These are phyloP conservation scores for Iberis pinnata DNA, from an alignment of 345 rosid species.

Conservation along the genomic window DNA sequence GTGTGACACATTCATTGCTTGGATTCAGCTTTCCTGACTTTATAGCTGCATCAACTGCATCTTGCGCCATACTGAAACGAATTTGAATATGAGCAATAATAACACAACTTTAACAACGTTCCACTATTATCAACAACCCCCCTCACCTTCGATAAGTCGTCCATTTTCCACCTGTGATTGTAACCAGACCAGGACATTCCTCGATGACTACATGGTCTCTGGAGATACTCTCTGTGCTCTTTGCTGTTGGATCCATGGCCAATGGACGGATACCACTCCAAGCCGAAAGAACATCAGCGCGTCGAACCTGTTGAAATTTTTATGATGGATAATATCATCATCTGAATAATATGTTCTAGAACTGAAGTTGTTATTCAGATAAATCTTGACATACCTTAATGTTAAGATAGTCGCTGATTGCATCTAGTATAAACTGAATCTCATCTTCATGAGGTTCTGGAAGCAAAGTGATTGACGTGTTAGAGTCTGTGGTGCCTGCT, in stretches of 20 bases:
- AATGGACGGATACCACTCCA: conserved; percentile 99
- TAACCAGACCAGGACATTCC: conserved; percentile 88
- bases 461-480: conserved; percentile 63
- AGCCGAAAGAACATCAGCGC: conserved; percentile 91
- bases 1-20: conserved; percentile 54
- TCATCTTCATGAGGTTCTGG: conserved; percentile 98
- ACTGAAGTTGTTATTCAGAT: neutral
- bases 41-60: conserved; percentile 87
- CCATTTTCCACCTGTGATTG: conserved; percentile 99
- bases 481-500: conserved; percentile 97
- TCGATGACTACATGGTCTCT: conserved; percentile 91
- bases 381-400: conserved; percentile 50
- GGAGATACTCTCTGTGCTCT: conserved; percentile 90
- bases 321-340: conserved; percentile 4
- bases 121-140: neutral
- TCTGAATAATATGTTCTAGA: neutral
- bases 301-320: conserved; percentile 57
- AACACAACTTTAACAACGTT: neutral
- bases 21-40: conserved; percentile 77
- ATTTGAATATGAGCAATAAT: neutral
- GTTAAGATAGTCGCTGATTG: conserved; percentile 80
- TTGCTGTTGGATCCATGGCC: conserved; percentile 81
- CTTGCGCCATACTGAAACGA: conserved; percentile 95
- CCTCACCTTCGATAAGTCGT: conserved; percentile 87
- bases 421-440: conserved; percentile 93